Base-by-base conservation (phyloP, 139 green algal genomes). In the Chlorella ohadii region DNA sequence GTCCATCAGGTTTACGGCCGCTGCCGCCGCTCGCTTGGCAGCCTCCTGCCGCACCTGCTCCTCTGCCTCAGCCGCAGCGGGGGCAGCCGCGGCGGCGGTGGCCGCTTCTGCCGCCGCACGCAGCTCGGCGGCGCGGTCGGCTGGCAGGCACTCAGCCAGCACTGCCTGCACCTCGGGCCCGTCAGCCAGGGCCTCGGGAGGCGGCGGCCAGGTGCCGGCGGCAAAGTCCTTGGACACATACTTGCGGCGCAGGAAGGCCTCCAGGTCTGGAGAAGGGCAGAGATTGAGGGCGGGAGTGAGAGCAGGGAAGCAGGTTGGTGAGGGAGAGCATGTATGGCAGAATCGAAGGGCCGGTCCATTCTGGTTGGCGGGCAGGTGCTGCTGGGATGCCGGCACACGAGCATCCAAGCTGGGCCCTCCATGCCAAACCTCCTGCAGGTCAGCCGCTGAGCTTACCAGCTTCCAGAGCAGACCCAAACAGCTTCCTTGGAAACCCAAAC, bases 231-330 rank as follows among this genome's bases (percentile, higher is more conserved):
- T 72, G 5, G 22, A 20, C 3, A 79, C 73, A 33, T 88, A 90
- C 83, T 93, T 93, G 41, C 86, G 66, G 27, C 88, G 89, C 27
- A 88, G 79, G 71, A 93, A 93, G 41, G 76, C 56, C 68, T 92
- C 88, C 65, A 92, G 65, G 3, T 92, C 90, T 55, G 73, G 47
- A 22, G 34, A 7, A 63, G 41, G 17, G 38, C 33, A 3, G 34
- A 4, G 2, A 6, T 11, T 20, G n/a, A n/a, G n/a, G n/a, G n/a
- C n/a, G n/a, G n/a, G n/a, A n/a, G n/a, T n/a, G n/a, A n/a, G n/a
- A n/a, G n/a, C n/a, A n/a, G n/a, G n/a, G n/a, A n/a, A n/a, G n/a
- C n/a, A n/a, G n/a, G n/a, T n/a, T n/a, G n/a, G n/a, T n/a, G n/a
- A n/a, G n/a, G n/a, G n/a, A n/a, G n/a, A n/a, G n/a, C n/a, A n/a